Base-by-base conservation (phyloP, 768 basidiomycete genomes). In the Lactarius akahatsu region DNA sequence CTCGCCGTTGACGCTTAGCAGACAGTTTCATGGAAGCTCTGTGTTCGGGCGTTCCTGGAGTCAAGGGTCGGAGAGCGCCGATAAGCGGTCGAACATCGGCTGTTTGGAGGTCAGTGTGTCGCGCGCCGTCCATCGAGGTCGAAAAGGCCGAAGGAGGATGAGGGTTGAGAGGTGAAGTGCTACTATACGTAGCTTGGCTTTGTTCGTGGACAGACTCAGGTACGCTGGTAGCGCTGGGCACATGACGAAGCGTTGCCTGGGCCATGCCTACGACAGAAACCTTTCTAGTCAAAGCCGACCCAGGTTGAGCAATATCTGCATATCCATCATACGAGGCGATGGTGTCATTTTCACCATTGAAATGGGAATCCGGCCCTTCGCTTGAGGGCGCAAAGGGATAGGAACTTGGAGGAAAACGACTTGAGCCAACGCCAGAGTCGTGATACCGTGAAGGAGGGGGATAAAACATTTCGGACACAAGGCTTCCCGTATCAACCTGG, bases 381-480 rank as follows among this genome's bases (percentile, higher is more conserved):
- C 9, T 50, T 28, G 47, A 36, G 8, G 41, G 41, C n/a, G 23
- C 11, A 9, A n/a, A 20, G 20, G 41, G 15, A 23, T 62, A 52
- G 4, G 61, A 23, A 43, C 26, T 54, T 7, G 55, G 40, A 30
- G 45, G 43, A 8, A 50, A n/a, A 72, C 63, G 36, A 72, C 66
- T 34, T 71, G 69, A 30, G 9, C 62, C 59, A 38, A 61, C 34
- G 15, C 63, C 62, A 38, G 75, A 59, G 41, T 71, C 69, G 20
- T 75, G 73, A 52, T 75, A 38, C 45, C 38, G 67, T 23, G 62
- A 56, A n/a, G 28, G 23, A 4, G 71, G 69, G 3, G 83, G 83
- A 68, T 85, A 85, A 3, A 83, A 83, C 78, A 83, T 80, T 72
- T 85, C 84, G 2, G 84, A 85, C 64, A 82, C 78, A 32, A 80